Percentiles rank a stretch among this genome's conserved stretches.
These are phyloP conservation scores for Zizania palustris DNA, from an alignment of 202 grass and related monocot species.

Conservation along the genomic window DNA sequence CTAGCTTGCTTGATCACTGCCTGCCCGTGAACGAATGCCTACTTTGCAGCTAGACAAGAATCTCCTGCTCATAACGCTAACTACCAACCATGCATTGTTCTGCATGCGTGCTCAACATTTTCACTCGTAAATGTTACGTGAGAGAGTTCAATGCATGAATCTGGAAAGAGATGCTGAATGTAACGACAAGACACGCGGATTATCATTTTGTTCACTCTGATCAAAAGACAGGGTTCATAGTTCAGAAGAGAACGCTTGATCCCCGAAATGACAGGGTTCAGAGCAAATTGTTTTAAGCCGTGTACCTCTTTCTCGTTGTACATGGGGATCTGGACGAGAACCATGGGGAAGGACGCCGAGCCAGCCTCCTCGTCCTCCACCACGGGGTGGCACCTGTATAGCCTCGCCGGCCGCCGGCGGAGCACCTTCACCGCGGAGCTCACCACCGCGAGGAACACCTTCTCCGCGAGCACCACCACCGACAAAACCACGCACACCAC, in stretches of 20 bases:
- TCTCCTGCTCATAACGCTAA: background rate
- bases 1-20: no score
- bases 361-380: conserved; percentile 48
- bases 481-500: conserved; percentile 61
- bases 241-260: conserved; percentile 2
- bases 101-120: background rate
- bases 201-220: background rate
- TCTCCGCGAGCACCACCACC: conserved; percentile 64
- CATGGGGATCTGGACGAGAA: conserved; percentile 94
- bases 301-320: conserved; percentile 79
- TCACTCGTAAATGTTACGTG: background rate
- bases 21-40: background rate
- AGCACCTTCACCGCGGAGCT: conserved; percentile 50
- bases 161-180: background rate
- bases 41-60: background rate
- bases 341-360: conserved; percentile 59
- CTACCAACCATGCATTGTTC: background rate
- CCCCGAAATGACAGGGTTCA: background rate
- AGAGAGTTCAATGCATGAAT: background rate
- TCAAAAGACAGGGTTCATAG: background rate
- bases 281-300: background rate
- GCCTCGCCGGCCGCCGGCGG: conserved; percentile 38
- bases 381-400: conserved; percentile 63
- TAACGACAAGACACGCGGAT: background rate
- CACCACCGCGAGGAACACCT: conserved; percentile 50